Evolutionary conservation across 2,329 filamentous ascomycete species (phyloP).

Genomic region (Cadophora malorum): DNA sequence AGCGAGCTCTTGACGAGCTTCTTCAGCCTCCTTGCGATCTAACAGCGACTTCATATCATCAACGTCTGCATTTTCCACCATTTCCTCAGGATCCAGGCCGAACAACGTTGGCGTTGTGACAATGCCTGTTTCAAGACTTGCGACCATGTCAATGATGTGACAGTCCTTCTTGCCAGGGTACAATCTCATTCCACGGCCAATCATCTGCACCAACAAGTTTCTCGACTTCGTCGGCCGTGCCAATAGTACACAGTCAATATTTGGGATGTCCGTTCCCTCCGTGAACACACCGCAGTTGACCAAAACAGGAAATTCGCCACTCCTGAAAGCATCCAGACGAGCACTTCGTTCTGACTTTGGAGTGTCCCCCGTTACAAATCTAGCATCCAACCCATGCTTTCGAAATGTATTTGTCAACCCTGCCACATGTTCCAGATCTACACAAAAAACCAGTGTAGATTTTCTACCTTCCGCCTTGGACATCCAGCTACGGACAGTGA

Average conservation of each 20-base stretch:
- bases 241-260: conserved; percentile 91
- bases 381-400: conserved; percentile 78
- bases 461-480: conserved; percentile 74
- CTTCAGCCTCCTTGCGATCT: conserved; percentile 54
- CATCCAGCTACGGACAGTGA: conserved; percentile 87
- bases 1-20: conserved; percentile 34
- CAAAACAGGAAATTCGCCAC: conserved; percentile 80
- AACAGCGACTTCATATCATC: conserved; percentile 65
- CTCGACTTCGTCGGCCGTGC: conserved; percentile 88
- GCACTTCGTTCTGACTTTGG: conserved; percentile 70
- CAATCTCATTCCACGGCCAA: conserved; percentile 89
- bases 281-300: conserved; percentile 97
- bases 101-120: conserved; percentile 92
- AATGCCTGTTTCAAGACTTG: conserved; percentile 82
- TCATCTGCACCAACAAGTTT: conserved; percentile 98
- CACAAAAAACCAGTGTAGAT: conserved; percentile 93
- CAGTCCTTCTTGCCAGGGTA: conserved; percentile 84
- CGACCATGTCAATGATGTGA: conserved; percentile 96
- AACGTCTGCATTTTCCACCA: conserved; percentile 71
- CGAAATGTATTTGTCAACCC: conserved; percentile 80
- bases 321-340: conserved; percentile 77
- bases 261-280: conserved; percentile 96
- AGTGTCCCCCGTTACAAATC: conserved; percentile 86
- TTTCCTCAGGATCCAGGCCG: conserved; percentile 82
- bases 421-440: conserved; percentile 83